Percentiles rank a stretch among this genome's conserved stretches.
These are phyloP conservation scores for Conringia planisiliqua DNA, from an alignment of 345 rosid species.

Conservation along the genomic window DNA sequence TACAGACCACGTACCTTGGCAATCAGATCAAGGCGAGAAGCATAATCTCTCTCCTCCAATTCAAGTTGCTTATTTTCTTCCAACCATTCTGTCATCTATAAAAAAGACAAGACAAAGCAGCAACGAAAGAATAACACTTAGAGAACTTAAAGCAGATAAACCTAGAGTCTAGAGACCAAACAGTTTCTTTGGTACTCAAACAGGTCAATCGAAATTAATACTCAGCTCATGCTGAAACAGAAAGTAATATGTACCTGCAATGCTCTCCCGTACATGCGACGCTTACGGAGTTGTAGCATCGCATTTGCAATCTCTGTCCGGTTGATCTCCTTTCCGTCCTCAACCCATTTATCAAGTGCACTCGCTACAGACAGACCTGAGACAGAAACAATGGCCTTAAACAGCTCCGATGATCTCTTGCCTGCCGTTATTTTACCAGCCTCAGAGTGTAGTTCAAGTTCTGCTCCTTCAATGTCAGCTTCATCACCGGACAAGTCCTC, in stretches of 20 bases:
- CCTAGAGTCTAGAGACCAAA: neutral
- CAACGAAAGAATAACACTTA: neutral
- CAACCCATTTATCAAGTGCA: slow-evolving; percentile 63
- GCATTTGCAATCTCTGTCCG: slow-evolving; percentile 39
- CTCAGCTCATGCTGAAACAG: neutral
- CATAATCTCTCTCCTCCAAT: slow-evolving; percentile 65
- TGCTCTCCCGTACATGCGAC: slow-evolving; percentile 74
- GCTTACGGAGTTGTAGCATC: slow-evolving; percentile 57
- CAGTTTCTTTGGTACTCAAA: neutral
- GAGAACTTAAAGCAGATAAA: neutral
- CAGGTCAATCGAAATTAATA: too few relatives aligned
- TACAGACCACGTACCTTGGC: slow-evolving; percentile 62
- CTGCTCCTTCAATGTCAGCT: slow-evolving; percentile 39
- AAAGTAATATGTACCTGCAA: slow-evolving; percentile 53
- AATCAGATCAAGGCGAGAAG: slow-evolving; percentile 74
- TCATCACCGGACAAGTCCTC: slow-evolving; percentile 43
- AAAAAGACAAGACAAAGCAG: slow-evolving; percentile 2
- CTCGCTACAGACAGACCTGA: slow-evolving; percentile 40
- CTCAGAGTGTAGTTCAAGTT: slow-evolving; percentile 40
- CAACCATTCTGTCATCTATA: slow-evolving; percentile 86
- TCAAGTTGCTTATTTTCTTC: slow-evolving; percentile 52
- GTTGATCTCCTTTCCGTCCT: slow-evolving; percentile 56
- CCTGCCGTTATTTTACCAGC: slow-evolving; percentile 8
- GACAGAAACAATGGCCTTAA: slow-evolving; percentile 48
- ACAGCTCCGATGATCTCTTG: slow-evolving; percentile 44